A percentile compares a stretch with the other conserved stretches of the same genome.
phyloP scores from a whole-genome alignment of 352 stramenopile genomes.

The Phytophthora brassicae region DNA sequence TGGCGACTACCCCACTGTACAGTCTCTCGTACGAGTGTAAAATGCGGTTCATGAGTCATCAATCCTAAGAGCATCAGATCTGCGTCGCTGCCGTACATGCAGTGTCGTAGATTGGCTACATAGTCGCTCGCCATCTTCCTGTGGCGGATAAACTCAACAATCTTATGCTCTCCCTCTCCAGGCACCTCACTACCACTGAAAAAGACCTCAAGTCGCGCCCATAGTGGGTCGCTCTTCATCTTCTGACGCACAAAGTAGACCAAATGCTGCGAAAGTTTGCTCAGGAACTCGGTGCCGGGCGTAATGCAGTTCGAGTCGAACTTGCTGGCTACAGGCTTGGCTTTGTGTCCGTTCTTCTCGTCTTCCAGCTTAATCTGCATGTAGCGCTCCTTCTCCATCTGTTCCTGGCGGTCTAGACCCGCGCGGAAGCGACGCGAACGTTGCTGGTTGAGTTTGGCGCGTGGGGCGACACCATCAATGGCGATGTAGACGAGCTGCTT shows the following conservation, averaged over 20 bases:
- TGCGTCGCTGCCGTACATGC: constrained; percentile 98
- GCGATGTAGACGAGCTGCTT: constrained; percentile 98
- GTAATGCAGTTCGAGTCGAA: constrained; percentile 99
- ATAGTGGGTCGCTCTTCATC: constrained; percentile 95
- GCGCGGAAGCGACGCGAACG: constrained; percentile 94
- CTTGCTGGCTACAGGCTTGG: constrained; percentile 39
- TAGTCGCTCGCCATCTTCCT: constrained; percentile 92
- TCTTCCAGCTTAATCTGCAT: constrained; percentile 76
- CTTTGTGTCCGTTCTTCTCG: constrained; percentile 62
- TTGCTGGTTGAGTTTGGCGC: constrained; percentile 99
- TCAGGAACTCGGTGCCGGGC: constrained; percentile 99
- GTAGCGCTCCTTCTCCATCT: constrained; percentile 64
- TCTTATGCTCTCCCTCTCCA: constrained; percentile 99
- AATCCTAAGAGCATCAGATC: constrained; percentile 99
- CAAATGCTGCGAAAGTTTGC: constrained; percentile 89
- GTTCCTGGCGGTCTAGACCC: constrained; percentile 74
- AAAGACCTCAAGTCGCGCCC: constrained; percentile 95
- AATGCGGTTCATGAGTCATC: constrained; percentile 98
- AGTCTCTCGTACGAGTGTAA: constrained; percentile 98
- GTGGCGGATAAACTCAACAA: constrained; percentile 97
- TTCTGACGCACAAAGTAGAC: constrained; percentile 96
- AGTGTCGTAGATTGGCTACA: constrained; percentile 95
- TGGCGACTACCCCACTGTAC: constrained; percentile 92
- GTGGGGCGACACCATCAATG: constrained; percentile 98
- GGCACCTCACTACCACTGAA: constrained; percentile 98